Conservation (phyloP, 2,329 filamentous ascomycete species). For the Mycosphaerella sp. region DNA sequence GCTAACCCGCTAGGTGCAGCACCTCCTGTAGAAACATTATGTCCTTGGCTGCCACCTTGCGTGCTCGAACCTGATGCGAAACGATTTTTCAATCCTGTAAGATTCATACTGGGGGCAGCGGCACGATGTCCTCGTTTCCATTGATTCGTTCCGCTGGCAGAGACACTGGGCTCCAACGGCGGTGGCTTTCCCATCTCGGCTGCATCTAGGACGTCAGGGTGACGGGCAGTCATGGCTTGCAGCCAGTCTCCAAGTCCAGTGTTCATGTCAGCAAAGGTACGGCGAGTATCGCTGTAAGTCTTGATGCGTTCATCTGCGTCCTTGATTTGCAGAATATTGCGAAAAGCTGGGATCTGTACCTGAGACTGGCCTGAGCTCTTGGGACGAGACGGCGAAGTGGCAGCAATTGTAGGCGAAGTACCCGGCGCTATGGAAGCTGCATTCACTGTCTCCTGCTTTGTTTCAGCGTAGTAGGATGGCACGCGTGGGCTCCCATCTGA, state of each 20-base stretch:
- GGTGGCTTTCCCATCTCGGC: conserved; percentile 15
- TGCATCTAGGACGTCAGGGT: conserved; percentile 48
- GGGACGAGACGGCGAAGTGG: conserved; percentile 5
- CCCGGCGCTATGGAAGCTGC: conserved; percentile 3
- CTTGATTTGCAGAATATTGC: conserved; percentile 68
- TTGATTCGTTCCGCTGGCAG: conserved; percentile 6
- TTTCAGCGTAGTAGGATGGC: conserved; percentile 17
- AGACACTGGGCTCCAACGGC: conserved; percentile 16
- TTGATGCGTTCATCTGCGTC: conserved; percentile 62
- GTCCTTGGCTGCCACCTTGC: conserved; percentile 8
- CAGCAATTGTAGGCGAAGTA: conserved; percentile 10
- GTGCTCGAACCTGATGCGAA: conserved; percentile 10
- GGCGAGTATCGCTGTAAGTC: conserved; percentile 65
- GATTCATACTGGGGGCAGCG: conserved; percentile 6
- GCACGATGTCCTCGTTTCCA: conserved; percentile 16
- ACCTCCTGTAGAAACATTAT: conserved; percentile 5
- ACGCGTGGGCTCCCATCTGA: conserved; percentile 17
- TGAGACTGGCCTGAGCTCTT: conserved; percentile 10
- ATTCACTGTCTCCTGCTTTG: conserved; percentile 10
- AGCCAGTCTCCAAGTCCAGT: conserved; percentile 65
- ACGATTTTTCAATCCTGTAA: conserved; percentile 11
- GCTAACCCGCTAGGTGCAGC: conserved; percentile 26
- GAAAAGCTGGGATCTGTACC: conserved; percentile 54
- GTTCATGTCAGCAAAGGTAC: conserved; percentile 64
- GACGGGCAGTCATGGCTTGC: conserved; percentile 41